These are phyloP conservation scores for Ceratocystis diversiconidia DNA, from an alignment of 2,329 filamentous ascomycete genomes.

Conservation along the genomic window DNA sequence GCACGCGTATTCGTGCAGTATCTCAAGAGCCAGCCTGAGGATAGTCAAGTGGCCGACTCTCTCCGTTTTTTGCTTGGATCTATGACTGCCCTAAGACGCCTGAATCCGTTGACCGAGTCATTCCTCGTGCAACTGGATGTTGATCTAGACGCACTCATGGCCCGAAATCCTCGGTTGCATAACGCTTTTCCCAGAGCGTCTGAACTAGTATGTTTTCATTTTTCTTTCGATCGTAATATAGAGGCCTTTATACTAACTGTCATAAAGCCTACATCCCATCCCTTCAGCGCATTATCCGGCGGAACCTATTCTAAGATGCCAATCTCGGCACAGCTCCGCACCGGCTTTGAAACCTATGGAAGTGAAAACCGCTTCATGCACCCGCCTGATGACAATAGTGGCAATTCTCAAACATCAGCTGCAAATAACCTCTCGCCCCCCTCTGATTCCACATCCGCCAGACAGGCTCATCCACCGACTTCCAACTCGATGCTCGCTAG, in stretches of 20 bases:
- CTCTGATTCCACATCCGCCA: neutral
- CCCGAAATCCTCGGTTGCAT: slow-evolving; percentile 44
- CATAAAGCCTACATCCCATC: neutral
- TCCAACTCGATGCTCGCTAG: slow-evolving; percentile 1
- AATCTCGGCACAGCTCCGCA: neutral
- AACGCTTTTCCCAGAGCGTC: slow-evolving; percentile 39
- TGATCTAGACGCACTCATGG: slow-evolving; percentile 63
- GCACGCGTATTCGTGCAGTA: slow-evolving; percentile 92
- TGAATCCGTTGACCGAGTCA: slow-evolving; percentile 84
- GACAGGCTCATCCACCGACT: neutral
- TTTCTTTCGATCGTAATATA: neutral
- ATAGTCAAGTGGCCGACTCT: slow-evolving; percentile 62
- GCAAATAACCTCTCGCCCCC: slow-evolving; percentile 24
- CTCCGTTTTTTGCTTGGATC: slow-evolving; percentile 82
- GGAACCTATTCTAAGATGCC: neutral
- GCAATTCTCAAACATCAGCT: slow-evolving; percentile 28
- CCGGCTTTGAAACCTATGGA: slow-evolving; percentile 32
- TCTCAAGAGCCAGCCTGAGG: slow-evolving; percentile 81
- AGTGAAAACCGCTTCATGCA: slow-evolving; percentile 34
- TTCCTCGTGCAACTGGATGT: slow-evolving; percentile 89
- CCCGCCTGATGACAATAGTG: slow-evolving; percentile 28
- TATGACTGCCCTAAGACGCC: slow-evolving; percentile 76
- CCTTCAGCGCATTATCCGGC: neutral
- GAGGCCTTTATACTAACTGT: neutral
- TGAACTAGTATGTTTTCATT: slow-evolving; percentile 34